These are phyloP conservation scores for Gloeostereum incarnatum DNA, from an alignment of 768 basidiomycete species.

Conservation along the genomic window DNA sequence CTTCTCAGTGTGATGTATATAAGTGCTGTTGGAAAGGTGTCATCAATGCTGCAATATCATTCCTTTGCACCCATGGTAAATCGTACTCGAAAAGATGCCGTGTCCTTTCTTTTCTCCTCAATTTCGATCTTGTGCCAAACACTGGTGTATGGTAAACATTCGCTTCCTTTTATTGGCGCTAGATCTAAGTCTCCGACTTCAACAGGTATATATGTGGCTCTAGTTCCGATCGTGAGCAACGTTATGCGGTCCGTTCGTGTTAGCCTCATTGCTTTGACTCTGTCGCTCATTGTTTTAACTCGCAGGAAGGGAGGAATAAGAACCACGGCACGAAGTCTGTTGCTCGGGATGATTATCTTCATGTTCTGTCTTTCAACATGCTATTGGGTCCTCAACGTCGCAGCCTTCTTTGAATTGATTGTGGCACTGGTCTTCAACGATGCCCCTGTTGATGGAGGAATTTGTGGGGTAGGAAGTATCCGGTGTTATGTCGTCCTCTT, in stretches of 20 bases:
- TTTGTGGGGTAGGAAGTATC: background rate
- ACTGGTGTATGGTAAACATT: background rate
- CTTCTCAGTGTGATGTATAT: too few relatives aligned
- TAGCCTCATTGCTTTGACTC: background rate
- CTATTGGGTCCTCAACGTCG: background rate
- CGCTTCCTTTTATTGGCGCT: background rate
- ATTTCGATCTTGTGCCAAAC: constrained; percentile 1
- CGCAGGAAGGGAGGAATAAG: constrained; percentile 1
- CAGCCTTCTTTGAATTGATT: background rate
- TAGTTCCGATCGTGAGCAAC: background rate
- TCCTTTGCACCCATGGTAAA: too few relatives aligned
- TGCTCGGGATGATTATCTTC: constrained; percentile 1
- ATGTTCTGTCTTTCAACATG: constrained; percentile 3
- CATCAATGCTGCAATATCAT: too few relatives aligned
- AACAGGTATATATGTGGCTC: constrained; percentile 1
- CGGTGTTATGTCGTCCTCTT: constrained; percentile 1
- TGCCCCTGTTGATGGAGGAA: constrained; percentile 1
- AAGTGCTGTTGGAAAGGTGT: too few relatives aligned
- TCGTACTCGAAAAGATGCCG: too few relatives aligned
- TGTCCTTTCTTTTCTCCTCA: too few relatives aligned
- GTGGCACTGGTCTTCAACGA: background rate
- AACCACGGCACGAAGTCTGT: background rate
- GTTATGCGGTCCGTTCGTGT: background rate
- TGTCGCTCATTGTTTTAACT: background rate
- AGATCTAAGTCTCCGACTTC: background rate